A percentile compares a stretch with the other conserved stretches of the same genome.
Evolutionary conservation across 148 eudicot species (phyloP).

Genomic region (Cornus controversa): DNA sequence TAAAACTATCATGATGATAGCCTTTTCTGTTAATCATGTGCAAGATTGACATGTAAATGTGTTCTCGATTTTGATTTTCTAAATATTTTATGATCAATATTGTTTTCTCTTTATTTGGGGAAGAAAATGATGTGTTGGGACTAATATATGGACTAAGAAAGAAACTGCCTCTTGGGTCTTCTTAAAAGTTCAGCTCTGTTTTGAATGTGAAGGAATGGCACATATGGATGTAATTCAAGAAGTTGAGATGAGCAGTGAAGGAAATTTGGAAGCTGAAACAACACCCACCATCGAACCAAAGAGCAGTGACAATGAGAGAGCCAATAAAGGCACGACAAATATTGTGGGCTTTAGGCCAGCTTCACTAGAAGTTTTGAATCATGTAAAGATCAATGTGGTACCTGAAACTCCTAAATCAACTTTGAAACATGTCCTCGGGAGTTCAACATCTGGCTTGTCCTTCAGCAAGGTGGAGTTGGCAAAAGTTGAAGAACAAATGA

Average conservation of each 20-base stretch:
- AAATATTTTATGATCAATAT: too few species aligned
- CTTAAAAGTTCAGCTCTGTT: not conserved
- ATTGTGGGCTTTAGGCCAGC: not conserved
- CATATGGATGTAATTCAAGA: slow-evolving; percentile 30
- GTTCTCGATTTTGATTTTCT: too few species aligned
- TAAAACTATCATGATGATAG: too few species aligned
- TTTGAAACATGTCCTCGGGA: slow-evolving; percentile 18
- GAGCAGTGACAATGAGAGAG: not conserved
- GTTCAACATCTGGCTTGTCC: slow-evolving; percentile 19
- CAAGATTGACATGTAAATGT: too few species aligned
- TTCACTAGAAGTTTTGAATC: slow-evolving; percentile 22
- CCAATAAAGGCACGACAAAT: not conserved
- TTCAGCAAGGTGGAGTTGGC: slow-evolving; percentile 30
- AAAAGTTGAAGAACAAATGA: slow-evolving; percentile 33
- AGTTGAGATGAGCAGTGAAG: slow-evolving; percentile 20
- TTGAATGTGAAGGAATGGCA: slow-evolving; percentile 7
- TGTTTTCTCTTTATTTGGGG: too few species aligned
- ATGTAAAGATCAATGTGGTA: slow-evolving; percentile 23
- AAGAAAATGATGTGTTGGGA: too few species aligned
- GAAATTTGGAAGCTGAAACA: not conserved
- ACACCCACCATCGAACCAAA: slow-evolving; percentile 8
- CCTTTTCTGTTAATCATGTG: too few species aligned
- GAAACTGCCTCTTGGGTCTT: too few species aligned
- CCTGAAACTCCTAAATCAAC: slow-evolving; percentile 30
- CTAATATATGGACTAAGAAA: too few species aligned